Base-by-base conservation (phyloP, 306 rosid species). In the Inga laurina region DNA sequence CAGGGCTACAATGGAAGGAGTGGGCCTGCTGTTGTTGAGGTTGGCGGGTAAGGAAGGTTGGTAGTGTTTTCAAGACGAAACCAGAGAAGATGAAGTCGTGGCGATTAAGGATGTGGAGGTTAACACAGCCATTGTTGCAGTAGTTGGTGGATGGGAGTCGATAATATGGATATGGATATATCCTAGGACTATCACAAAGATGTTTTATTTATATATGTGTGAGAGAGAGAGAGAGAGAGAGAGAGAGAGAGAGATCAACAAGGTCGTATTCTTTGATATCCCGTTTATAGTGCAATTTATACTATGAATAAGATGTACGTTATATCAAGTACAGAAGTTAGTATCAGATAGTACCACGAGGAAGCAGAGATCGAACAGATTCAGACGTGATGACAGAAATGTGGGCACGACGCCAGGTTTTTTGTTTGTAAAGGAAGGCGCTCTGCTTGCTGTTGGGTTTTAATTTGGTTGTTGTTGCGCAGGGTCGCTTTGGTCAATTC, bases 121-220 rank as follows among this genome's bases (percentile, higher is more conserved):
- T 3, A 85, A n/a, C n/a, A 83, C 78, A 7, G 90, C 91, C 94
- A 91, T 88, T 85, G 65, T 45, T 39, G 68, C 1, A 12, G 16
- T 10, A 3, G 54, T 49, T 22, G 43, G 49, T 9, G 14, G 52
- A 59, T 56, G 30, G 4, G 64, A 8, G 4, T 56, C 0, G 11
- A 44, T 39, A 39, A 39, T 39, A 39, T 39, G 13, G 13, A 8
- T 54, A 54, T 54, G 10, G 7, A 3, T 2, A 49, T 51, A 48
- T 48, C 52, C 8, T 51, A 7, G 18, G 57, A 51, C n/a, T 15
- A 16, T 16, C 18, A 15, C 57, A 3, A 59, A 59, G 15, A 22
- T 59, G 34, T 59, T 22, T 21, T 9, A 24, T 39, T 39, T 39
- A 39, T 37, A 37, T 5, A 1, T 39, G 16, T 32, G 43, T 1